Evolutionary conservation across 208 protist species (phyloP), one percentile per base, ranked within the genome.

Genomic region (Trypanosoma avium): DNA sequence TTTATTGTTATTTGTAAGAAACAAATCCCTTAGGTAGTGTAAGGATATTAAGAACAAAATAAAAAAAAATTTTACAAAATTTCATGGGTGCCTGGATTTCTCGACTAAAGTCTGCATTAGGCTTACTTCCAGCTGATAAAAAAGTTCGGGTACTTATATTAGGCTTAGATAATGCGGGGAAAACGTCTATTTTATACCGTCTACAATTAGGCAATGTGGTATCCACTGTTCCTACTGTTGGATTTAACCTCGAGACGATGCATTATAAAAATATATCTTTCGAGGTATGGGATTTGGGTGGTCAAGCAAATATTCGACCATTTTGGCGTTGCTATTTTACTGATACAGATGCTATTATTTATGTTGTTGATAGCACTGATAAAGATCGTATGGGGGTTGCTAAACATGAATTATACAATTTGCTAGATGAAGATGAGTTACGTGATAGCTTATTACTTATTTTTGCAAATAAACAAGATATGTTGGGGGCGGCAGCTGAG

Each of bases 201-300:
- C 68, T 99, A 32, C 98, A 99, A 61, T 77, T 99, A 7, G 97
- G 95, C n/a, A 91, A 98, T 82, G 86, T 98, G 15, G 96, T 99
- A 26, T 97, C 95, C 0, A 99, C 98, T 5, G 97, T 99, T 9
- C 98, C 98, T 0, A 99, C 98, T 0, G 98, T 99, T 24, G 94
- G 98, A 9, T 97, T 99, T 77, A 98, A 99, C 82, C 82, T 99
- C 24, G 98, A 99, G 50, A 96, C 84, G 4, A 74, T 99, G 24
- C 70, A 98, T 65, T 99, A 98, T 84, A 99, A 99, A 75, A 98
- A 98, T 52, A 92, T 99, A 68, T 97, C 84, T 29, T 99, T 99
- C 67, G 97, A 97, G 53, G 93, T 99, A 53, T 99, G 98, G 97
- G 98, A 99, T 74, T 92, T 99, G 12, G 89, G 91, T 22, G 97